A percentile compares a stretch with the other conserved stretches of the same genome.
phyloP scores from a whole-genome alignment of 2,329 filamentous ascomycete genomes.

The Diaporthe helianthi region DNA sequence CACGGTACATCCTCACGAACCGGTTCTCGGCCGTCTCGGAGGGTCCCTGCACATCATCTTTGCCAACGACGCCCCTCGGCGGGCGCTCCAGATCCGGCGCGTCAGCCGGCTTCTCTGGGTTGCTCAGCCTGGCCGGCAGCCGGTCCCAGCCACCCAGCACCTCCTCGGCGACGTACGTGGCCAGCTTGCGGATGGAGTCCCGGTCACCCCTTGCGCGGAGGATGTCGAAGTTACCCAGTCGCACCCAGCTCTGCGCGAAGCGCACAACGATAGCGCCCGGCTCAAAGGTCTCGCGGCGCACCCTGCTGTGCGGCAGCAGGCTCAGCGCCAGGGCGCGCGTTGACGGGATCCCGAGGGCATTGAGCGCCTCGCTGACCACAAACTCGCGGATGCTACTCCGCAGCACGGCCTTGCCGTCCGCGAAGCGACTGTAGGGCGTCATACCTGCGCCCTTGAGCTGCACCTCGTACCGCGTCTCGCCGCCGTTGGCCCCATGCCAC shows the following conservation, averaged over 20 bases:
- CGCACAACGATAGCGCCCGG: conserved; percentile 91
- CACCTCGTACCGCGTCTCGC: conserved; percentile 74
- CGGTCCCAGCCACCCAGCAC: conserved; percentile 88
- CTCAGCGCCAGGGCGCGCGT: conserved; percentile 88
- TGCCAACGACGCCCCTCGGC: conserved; percentile 56
- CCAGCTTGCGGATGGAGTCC: conserved; percentile 73
- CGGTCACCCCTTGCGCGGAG: conserved; percentile 82
- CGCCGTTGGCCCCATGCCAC: not conserved
- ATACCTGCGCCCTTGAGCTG: conserved; percentile 93
- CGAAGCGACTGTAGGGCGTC: conserved; percentile 95
- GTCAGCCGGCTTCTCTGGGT: conserved; percentile 57
- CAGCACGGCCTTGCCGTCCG: conserved; percentile 92
- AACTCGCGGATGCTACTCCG: conserved; percentile 94
- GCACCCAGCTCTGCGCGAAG: conserved; percentile 90
- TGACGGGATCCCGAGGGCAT: conserved; percentile 84
- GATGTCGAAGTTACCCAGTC: conserved; percentile 97
- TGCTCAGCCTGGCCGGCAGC: conserved; percentile 68
- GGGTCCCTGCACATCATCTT: conserved; percentile 70
- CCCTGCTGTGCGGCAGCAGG: conserved; percentile 73
- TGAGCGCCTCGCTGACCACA: conserved; percentile 85
- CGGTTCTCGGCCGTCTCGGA: conserved; percentile 78
- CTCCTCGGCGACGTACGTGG: conserved; percentile 85
- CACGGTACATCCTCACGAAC: conserved; percentile 85
- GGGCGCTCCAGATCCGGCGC: conserved; percentile 50
- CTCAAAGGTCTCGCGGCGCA: conserved; percentile 81